Evolutionary conservation across 2,329 filamentous ascomycete genomes (phyloP).

Genomic region (Pseudodiploospora longispora): DNA sequence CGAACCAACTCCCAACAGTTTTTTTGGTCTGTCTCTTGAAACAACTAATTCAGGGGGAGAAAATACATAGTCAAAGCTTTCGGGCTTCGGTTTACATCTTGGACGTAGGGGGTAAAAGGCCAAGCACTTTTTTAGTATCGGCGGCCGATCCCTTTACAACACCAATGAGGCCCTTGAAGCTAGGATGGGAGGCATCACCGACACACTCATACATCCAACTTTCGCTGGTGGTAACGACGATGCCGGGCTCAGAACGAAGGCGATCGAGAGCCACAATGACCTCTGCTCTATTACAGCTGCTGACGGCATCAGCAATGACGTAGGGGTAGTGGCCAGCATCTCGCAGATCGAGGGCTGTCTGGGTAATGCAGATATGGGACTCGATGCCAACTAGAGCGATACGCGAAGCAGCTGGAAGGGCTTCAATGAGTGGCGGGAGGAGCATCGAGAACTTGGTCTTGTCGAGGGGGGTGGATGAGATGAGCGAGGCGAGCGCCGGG

Average conservation of each 20-base stretch:
- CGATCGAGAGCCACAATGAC: constrained; percentile 69
- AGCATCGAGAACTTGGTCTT: constrained; percentile 91
- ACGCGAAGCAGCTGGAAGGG: constrained; percentile 35
- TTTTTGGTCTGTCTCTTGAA: no score
- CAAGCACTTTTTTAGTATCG: constrained; percentile 62
- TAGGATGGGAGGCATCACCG: constrained; percentile 65
- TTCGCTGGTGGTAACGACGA: constrained; percentile 77
- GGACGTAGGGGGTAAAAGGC: constrained; percentile 50
- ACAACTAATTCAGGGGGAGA: no score
- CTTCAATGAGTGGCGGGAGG: constrained; percentile 53
- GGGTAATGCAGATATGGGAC: constrained; percentile 87
- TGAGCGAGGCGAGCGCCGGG: constrained; percentile 53
- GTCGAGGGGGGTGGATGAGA: constrained; percentile 56
- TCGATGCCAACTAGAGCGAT: constrained; percentile 86
- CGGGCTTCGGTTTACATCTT: constrained; percentile 36
- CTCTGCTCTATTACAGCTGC: constrained; percentile 77
- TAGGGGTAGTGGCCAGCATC: constrained; percentile 72
- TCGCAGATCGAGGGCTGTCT: constrained; percentile 79
- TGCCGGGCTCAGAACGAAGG: constrained; percentile 62
- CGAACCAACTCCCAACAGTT: no score
- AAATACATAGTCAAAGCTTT: no score
- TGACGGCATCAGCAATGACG: constrained; percentile 81
- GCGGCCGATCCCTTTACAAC: constrained; percentile 70
- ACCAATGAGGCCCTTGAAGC: constrained; percentile 65
- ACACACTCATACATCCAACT: constrained; percentile 83